phyloP scores from a whole-genome alignment of 1,284 basidiomycete species.

The Leucoagaricus sp. region DNA sequence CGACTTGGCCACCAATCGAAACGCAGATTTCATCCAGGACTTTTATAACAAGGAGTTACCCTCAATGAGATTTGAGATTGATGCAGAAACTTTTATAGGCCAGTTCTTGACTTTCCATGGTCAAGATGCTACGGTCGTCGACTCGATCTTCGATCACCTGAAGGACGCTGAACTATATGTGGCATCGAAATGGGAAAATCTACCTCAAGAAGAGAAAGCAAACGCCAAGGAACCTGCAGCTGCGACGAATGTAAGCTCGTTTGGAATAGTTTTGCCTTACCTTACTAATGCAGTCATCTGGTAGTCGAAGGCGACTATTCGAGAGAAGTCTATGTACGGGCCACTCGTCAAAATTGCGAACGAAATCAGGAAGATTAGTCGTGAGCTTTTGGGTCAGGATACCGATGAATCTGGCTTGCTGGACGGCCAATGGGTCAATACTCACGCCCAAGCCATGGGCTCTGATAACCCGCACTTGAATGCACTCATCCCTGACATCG shows the following conservation, averaged over 20 bases:
- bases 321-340: not conserved
- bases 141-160: not conserved
- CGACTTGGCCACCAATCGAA: not conserved
- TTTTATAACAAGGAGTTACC: not conserved
- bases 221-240: no score
- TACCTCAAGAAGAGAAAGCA: no score
- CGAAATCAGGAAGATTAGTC: no score
- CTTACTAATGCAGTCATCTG: no score
- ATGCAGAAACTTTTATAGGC: not conserved
- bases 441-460: not conserved
- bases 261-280: no score
- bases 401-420: not conserved
- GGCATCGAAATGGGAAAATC: not conserved
- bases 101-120: not conserved
- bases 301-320: not conserved
- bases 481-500: not conserved
- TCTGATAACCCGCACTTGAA: not conserved
- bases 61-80: not conserved
- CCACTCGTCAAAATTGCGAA: not conserved
- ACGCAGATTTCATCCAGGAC: not conserved
- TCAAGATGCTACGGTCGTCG: not conserved
- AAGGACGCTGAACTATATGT: not conserved
- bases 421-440: not conserved
- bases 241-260: no score
- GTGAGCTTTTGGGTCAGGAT: no score